Base-by-base conservation (phyloP, 495 filamentous ascomycete species). In the Umbilicaria muhlenbergii region DNA sequence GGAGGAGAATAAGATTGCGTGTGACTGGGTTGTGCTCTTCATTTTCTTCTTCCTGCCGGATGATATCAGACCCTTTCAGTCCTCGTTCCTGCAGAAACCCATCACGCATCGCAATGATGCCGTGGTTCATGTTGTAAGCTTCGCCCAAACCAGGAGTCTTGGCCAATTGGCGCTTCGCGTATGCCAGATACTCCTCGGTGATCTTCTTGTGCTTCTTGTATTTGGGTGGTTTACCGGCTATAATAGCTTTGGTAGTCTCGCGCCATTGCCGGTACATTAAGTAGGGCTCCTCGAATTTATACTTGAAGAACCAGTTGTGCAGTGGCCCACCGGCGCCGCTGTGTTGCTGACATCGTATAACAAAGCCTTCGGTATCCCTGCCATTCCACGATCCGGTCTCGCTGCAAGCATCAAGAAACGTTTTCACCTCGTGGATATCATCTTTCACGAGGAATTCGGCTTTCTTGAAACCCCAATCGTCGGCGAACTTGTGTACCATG, bases 271-370 rank as follows among this genome's bases (percentile, higher is more conserved):
- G 77, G 56, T 94, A 98, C 84, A 98, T 85, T 50, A 98, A 63
- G 58, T 98, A 98, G 0, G 91, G 91, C 64, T 98, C 92, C 57
- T 98, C 91, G 42, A 96, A 98, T 65, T 98, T 98, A 72, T 86
- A 98, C 59, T 98, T 98, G 78, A 96, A 98, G 64, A 98, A 96
- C 89, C 89, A 98, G 58, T 96, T 85, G 14, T 72, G 66, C 62
- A 75, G 91, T 0, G 62, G 50, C 34, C 57, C 59, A 2, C 54
- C 53, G 11, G 63, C 64, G 10, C 57, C 61, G 16, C 42, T 47
- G 15, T 52, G 28, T 16, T 71, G 59, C 56, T 84, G 79, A 64
- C 91, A 96, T 42, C 91, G 80, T 45, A 98, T 82, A 42, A 98
- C 91, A 51, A 98, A 98, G 3, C 91, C 91, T 58, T 98, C 91